Conservation (phyloP, 1,284 basidiomycete genomes). For the Fistulinella staudtii region DNA sequence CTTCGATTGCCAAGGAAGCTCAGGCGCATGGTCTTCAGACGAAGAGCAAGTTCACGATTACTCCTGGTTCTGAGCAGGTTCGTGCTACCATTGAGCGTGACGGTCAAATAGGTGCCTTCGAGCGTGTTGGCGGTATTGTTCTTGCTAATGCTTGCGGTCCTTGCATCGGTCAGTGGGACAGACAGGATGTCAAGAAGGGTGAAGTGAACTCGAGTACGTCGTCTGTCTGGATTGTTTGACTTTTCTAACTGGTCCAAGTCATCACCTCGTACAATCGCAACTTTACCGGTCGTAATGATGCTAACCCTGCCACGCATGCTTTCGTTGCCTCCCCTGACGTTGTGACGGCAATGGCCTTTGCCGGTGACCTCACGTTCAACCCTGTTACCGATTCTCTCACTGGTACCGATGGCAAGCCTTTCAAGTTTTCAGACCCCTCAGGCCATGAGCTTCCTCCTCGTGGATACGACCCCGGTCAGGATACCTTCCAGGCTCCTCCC, state of each 20-base stretch:
- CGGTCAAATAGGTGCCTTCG: conserved; percentile 87
- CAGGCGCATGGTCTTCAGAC: conserved; percentile 80
- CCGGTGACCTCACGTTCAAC: conserved; percentile 95
- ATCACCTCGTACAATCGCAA: conserved; percentile 99
- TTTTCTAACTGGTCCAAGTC: conserved; percentile 46
- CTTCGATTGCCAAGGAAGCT: conserved; percentile 91
- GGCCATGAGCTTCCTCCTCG: conserved; percentile 92
- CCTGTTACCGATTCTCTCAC: conserved; percentile 88
- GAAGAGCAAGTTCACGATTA: conserved; percentile 96
- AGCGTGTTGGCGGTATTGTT: conserved; percentile 87
- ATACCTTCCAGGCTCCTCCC: conserved; percentile 97
- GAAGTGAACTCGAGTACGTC: conserved; percentile 87
- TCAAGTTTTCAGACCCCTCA: conserved; percentile 91
- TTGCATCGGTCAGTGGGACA: conserved; percentile 99
- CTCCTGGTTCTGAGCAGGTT: conserved; percentile 97
- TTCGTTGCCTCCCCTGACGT: conserved; percentile 98
- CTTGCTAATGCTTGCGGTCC: conserved; percentile 99
- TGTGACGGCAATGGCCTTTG: conserved; percentile 97
- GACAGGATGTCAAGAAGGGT: conserved; percentile 95
- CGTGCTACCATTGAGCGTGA: conserved; percentile 97
- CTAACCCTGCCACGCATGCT: conserved; percentile 98
- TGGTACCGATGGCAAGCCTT: conserved; percentile 92
- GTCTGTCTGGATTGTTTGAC: background rate
- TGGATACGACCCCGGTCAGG: conserved; percentile 94
- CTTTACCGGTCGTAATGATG: conserved; percentile 99